A percentile compares a stretch with the other conserved stretches of the same genome.
Conservation (phyloP, 305 asterid genomes). For the Rubia balearica region DNA sequence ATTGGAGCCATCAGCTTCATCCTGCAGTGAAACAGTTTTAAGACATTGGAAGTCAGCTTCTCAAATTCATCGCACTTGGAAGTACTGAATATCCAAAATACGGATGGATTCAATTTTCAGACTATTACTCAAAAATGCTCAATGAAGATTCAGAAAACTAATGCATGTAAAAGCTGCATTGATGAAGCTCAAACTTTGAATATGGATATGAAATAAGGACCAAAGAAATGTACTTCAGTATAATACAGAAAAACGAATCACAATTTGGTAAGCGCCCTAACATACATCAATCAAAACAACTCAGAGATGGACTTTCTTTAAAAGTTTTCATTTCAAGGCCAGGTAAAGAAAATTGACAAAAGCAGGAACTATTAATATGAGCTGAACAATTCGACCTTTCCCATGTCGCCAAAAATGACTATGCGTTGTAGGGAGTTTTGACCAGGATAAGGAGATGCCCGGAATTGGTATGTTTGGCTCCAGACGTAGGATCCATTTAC, state of each 20-base stretch:
- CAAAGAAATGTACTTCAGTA: neutral
- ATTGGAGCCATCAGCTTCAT: constrained; percentile 90
- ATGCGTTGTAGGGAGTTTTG: constrained; percentile 85
- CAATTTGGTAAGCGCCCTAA: neutral
- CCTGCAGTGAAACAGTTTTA: constrained; percentile 31
- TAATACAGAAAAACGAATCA: neutral
- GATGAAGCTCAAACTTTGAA: neutral
- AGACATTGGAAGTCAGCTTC: neutral
- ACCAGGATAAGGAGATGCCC: constrained; percentile 84
- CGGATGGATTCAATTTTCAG: neutral
- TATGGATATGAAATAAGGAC: neutral
- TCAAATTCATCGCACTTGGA: neutral
- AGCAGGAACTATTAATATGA: neutral
- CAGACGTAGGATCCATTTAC: constrained; percentile 52
- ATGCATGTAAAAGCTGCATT: neutral
- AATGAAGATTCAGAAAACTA: neutral
- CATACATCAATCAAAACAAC: neutral
- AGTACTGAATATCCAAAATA: neutral
- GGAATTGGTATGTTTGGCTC: constrained; percentile 65
- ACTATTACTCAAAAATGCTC: neutral
- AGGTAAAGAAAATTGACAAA: neutral
- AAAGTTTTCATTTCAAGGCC: constrained; percentile 1
- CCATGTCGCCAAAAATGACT: constrained; percentile 87
- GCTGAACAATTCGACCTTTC: constrained; percentile 48
- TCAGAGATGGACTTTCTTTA: neutral